Conservation (phyloP, 2,329 filamentous ascomycete genomes). For the Pseudohalonectria lignicola region DNA sequence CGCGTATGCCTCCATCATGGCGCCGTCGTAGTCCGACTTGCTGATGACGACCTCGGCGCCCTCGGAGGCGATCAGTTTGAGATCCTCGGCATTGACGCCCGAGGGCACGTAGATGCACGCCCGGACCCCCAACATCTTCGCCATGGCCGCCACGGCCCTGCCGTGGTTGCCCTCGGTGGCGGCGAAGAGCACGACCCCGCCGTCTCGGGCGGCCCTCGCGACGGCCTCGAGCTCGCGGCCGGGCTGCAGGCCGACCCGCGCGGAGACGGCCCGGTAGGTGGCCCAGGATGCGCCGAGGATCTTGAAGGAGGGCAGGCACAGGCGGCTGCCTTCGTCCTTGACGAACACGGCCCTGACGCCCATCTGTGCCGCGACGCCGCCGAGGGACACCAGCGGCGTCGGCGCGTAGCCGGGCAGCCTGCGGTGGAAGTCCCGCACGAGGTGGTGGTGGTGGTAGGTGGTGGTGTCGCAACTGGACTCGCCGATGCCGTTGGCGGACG, state of each 20-base stretch:
- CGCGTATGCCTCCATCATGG: constrained; percentile 36
- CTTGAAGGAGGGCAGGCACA: constrained; percentile 67
- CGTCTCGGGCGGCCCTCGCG: constrained; percentile 10
- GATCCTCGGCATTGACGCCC: constrained; percentile 34
- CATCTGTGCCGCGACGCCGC: constrained; percentile 42
- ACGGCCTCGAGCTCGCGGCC: constrained; percentile 32
- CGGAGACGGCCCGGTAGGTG: constrained; percentile 43
- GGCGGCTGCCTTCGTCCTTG: constrained; percentile 60
- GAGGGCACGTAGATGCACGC: constrained; percentile 52
- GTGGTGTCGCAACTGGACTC: too few species aligned
- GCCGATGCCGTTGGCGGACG: too few species aligned
- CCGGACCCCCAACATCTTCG: constrained; percentile 40
- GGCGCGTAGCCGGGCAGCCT: constrained; percentile 42
- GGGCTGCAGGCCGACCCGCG: constrained; percentile 28
- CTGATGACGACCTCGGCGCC: constrained; percentile 47
- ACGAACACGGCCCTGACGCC: constrained; percentile 47
- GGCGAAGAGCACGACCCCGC: constrained; percentile 28
- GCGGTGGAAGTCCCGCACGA: constrained; percentile 37
- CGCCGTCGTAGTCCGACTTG: constrained; percentile 52
- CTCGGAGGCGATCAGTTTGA: constrained; percentile 49
- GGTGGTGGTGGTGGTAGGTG: too few species aligned
- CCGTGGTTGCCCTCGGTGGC: constrained; percentile 73
- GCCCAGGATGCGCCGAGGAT: constrained; percentile 73
- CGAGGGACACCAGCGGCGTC: constrained; percentile 42
- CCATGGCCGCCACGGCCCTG: constrained; percentile 61